These are phyloP conservation scores for Monilinia aucupariae DNA, from an alignment of 2,329 filamentous ascomycete genomes.

Conservation along the genomic window DNA sequence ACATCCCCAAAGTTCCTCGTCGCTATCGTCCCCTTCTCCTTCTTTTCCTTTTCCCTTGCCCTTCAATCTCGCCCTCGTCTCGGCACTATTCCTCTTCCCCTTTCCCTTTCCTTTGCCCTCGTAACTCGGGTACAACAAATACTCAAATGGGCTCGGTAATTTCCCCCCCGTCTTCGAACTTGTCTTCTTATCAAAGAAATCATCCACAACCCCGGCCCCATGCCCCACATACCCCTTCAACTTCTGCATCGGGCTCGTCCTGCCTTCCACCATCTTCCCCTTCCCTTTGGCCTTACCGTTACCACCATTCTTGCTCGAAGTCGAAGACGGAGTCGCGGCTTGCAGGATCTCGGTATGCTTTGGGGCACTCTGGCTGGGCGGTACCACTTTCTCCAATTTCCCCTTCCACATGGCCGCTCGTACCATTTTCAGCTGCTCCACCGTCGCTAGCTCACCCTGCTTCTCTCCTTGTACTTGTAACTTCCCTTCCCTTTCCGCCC, in stretches of 20 bases:
- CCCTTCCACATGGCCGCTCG: conserved; percentile 2
- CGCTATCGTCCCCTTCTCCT: background rate
- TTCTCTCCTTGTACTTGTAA: background rate
- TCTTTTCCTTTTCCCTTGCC: background rate
- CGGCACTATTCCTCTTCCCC: background rate
- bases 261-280: background rate
- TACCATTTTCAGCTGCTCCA: background rate
- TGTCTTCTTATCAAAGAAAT: background rate
- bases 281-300: background rate
- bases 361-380: background rate
- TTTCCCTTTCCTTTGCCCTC: background rate
- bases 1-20: conserved; percentile 8
- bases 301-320: background rate
- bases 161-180: background rate
- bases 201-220: background rate
- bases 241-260: conserved; percentile 1
- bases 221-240: conserved; percentile 11
- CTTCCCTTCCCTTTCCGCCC: background rate
- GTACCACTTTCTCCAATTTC: conserved; percentile 7
- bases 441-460: background rate
- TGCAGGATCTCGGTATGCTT: conserved; percentile 2
- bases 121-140: conserved; percentile 4
- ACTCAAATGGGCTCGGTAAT: conserved; percentile 8
- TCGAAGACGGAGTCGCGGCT: background rate
- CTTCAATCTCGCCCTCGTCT: background rate